Conservation (phyloP, 2,329 filamentous ascomycete species). For the Simplicillium aogashimaense region DNA sequence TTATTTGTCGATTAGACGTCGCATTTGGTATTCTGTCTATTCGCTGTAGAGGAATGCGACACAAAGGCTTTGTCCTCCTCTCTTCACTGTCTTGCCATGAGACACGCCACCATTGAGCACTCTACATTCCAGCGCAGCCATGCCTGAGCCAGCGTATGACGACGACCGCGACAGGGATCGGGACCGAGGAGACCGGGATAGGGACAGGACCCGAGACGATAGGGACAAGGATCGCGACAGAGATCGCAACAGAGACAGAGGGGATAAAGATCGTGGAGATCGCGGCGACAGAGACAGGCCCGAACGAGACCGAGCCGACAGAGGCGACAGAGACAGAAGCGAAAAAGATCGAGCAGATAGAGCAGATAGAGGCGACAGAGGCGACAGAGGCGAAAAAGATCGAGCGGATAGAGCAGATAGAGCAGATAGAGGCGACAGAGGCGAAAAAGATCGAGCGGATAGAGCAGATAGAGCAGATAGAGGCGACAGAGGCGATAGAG, state of each 20-base stretch:
- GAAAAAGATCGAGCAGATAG: no score
- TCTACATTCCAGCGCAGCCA: neutral
- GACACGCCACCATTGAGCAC: no score
- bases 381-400: slow-evolving; percentile 4
- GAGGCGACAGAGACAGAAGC: slow-evolving; percentile 1
- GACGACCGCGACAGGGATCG: slow-evolving; percentile 8
- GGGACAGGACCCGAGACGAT: slow-evolving; percentile 10
- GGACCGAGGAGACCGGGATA: slow-evolving; percentile 4
- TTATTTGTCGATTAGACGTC: no score
- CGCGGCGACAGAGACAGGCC: slow-evolving; percentile 1
- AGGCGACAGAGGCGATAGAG: slow-evolving; percentile 2
- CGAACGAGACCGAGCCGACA: no score
- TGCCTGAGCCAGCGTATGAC: slow-evolving; percentile 6
- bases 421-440: slow-evolving; percentile 5
- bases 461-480: neutral
- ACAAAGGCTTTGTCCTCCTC: no score
- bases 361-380: slow-evolving; percentile 1
- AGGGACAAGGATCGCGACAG: slow-evolving; percentile 3
- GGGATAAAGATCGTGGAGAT: neutral
- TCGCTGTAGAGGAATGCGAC: no score
- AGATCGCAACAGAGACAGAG: slow-evolving; percentile 8
- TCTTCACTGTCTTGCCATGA: no score
- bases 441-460: slow-evolving; percentile 6
- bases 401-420: slow-evolving; percentile 7
- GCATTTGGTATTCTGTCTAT: no score